Percentiles rank a stretch among this genome's conserved stretches.
These are phyloP conservation scores for Collariella sp. DNA, from an alignment of 495 filamentous ascomycete species.

Conservation along the genomic window DNA sequence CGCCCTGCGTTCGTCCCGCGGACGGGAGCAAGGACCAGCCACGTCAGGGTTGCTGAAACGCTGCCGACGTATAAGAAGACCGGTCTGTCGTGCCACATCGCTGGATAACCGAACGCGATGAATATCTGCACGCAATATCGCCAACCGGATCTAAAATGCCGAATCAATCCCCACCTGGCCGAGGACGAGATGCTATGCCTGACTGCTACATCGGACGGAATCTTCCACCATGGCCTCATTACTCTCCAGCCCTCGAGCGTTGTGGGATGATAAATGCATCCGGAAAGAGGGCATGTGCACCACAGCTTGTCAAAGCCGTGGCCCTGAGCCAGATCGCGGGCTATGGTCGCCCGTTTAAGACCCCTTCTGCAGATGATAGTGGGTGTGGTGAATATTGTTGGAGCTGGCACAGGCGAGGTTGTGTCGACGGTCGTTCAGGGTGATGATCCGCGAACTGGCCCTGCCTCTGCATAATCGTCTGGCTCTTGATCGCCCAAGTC, in stretches of 20 bases:
- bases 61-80: no score
- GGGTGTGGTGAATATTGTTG: background rate
- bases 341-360: background rate
- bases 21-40: constrained; percentile 3
- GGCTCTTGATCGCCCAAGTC: background rate
- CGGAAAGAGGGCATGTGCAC: background rate
- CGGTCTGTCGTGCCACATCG: background rate
- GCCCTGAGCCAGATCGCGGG: background rate
- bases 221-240: background rate
- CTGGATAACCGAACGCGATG: background rate
- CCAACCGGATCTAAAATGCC: background rate
- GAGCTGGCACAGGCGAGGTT: background rate
- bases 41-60: background rate
- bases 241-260: background rate
- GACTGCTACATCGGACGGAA: background rate
- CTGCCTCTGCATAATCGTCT: background rate
- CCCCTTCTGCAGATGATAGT: background rate
- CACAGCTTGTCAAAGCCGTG: background rate
- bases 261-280: background rate
- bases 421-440: background rate
- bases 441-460: background rate
- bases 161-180: background rate
- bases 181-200: background rate
- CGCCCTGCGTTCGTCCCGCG: constrained; percentile 8
- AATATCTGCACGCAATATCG: background rate